phyloP scores from a whole-genome alignment of 1,284 basidiomycete genomes.

The Taiwanofungus camphoratus region DNA sequence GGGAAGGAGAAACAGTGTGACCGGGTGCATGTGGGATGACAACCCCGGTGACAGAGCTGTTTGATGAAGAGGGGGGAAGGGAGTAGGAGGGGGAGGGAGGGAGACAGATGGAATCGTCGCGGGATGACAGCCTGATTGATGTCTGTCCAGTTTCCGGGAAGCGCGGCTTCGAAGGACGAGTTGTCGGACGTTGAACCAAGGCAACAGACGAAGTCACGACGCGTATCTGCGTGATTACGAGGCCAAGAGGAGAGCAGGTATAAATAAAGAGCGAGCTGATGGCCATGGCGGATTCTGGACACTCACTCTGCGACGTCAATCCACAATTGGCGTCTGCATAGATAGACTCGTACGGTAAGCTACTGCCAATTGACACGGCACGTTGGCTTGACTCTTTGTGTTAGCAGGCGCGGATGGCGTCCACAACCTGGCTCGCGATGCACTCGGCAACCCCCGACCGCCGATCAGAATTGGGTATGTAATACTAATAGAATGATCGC shows the following conservation, averaged over 20 bases:
- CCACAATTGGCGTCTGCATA: background rate
- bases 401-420: too few relatives aligned
- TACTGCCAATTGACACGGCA: background rate
- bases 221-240: conserved; percentile 7
- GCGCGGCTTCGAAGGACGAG: conserved; percentile 6
- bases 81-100: conserved; percentile 15
- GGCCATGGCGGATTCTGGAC: conserved; percentile 4
- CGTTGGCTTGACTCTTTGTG: conserved; percentile 3
- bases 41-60: conserved; percentile 14
- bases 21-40: conserved; percentile 13
- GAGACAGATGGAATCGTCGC: conserved; percentile 24
- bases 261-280: conserved; percentile 5
- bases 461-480: conserved; percentile 47
- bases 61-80: conserved; percentile 10
- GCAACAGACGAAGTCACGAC: conserved; percentile 9
- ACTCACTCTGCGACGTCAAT: conserved; percentile 2
- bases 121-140: conserved; percentile 27
- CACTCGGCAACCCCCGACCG: conserved; percentile 34
- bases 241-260: background rate
- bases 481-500: conserved; percentile 23
- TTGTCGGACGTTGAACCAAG: conserved; percentile 21
- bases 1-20: conserved; percentile 14
- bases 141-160: conserved; percentile 12
- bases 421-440: conserved; percentile 30
- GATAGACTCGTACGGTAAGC: background rate